phyloP scores from a whole-genome alignment of 345 rosid genomes.

The Triadica sebifera region DNA sequence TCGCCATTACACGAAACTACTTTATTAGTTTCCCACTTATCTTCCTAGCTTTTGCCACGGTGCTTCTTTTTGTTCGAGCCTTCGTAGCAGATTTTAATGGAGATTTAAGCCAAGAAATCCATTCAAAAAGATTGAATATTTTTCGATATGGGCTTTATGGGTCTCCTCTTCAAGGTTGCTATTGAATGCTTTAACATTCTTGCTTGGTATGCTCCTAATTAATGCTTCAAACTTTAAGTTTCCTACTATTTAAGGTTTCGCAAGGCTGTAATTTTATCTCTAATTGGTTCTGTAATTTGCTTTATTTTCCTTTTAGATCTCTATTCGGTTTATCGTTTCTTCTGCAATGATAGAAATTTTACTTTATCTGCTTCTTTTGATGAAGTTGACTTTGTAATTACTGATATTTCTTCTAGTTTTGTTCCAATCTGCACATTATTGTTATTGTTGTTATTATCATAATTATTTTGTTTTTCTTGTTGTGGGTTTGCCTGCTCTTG shows the following conservation, averaged over 20 bases:
- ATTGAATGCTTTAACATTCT: constrained; percentile 19
- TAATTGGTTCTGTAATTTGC: no score
- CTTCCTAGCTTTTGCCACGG: not conserved
- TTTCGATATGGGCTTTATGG: constrained; percentile 18
- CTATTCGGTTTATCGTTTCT: not conserved
- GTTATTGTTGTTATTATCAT: no score
- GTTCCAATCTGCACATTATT: not conserved
- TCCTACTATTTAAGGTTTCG: no score
- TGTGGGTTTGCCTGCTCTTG: no score
- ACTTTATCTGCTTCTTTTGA: no score
- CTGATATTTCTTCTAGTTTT: not conserved
- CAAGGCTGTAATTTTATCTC: no score
- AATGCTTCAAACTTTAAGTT: no score
- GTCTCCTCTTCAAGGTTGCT: constrained; percentile 15
- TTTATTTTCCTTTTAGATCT: not conserved
- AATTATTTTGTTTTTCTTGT: not conserved
- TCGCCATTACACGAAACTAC: no score
- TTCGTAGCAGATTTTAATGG: not conserved
- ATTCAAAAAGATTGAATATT: not conserved
- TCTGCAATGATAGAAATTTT: not conserved
- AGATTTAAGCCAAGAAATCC: not conserved
- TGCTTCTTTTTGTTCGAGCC: no score
- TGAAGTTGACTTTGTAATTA: no score
- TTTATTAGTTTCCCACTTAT: no score
- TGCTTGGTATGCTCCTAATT: constrained; percentile 25